Conservation (phyloP, 2,329 filamentous ascomycete genomes). For the Colletotrichum destructivum region DNA sequence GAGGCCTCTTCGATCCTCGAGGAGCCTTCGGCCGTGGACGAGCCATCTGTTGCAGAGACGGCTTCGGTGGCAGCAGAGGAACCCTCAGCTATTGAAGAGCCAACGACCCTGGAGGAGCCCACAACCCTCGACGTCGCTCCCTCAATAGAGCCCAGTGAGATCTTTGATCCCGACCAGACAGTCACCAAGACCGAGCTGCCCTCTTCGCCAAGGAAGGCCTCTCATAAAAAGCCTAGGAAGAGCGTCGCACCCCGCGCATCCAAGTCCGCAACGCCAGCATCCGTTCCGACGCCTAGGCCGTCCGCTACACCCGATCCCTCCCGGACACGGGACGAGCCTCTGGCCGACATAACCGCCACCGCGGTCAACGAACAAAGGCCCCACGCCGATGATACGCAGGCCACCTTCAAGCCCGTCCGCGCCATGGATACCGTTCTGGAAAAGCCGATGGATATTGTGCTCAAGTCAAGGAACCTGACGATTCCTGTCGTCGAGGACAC, state of each 20-base stretch:
- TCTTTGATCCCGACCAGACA: conserved; percentile 52
- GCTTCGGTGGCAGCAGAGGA: conserved; percentile 9
- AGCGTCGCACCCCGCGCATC: conserved; percentile 62
- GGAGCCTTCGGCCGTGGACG: conserved; percentile 3
- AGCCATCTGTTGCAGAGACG: conserved; percentile 3
- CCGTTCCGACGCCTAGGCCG: conserved; percentile 65
- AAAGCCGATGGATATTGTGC: conserved; percentile 92
- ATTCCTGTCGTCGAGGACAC: conserved; percentile 80
- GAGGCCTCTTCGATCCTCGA: conserved; percentile 7
- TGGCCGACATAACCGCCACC: conserved; percentile 81
- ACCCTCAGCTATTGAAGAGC: conserved; percentile 56
- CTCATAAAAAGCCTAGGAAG: conserved; percentile 75
- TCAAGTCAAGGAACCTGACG: conserved; percentile 84
- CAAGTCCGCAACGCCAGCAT: conserved; percentile 56
- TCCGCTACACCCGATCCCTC: conserved; percentile 71
- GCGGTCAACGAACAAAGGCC: conserved; percentile 74
- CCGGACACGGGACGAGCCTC: conserved; percentile 68
- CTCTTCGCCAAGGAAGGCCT: conserved; percentile 57
- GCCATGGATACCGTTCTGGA: conserved; percentile 85
- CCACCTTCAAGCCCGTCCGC: conserved; percentile 79
- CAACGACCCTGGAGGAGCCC: conserved; percentile 55
- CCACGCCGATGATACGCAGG: conserved; percentile 61
- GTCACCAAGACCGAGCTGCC: conserved; percentile 50
- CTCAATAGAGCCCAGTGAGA: conserved; percentile 54
- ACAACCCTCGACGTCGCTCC: conserved; percentile 15